phyloP scores from a whole-genome alignment of 140 eudicot species.

The Erigeron philadelphicus region DNA sequence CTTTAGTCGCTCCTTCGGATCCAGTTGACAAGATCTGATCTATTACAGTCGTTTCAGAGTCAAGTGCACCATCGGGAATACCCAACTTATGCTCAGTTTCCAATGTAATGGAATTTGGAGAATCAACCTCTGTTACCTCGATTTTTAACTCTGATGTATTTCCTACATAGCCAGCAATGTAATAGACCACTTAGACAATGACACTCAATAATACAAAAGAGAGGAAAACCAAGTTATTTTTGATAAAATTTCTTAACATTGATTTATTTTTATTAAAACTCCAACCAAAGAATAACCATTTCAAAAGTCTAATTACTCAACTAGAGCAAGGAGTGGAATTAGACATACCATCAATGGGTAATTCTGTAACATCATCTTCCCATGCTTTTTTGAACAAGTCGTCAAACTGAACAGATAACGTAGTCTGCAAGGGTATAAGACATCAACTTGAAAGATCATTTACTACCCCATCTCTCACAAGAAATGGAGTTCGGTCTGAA shows the following conservation, averaged over 20 bases:
- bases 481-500: background rate
- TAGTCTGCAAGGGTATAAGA: constrained; percentile 49
- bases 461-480: constrained; percentile 2
- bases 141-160: constrained; percentile 33
- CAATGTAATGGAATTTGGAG: constrained; percentile 25
- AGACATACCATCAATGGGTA: constrained; percentile 56
- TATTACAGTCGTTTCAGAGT: constrained; percentile 50
- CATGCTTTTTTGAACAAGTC: constrained; percentile 92
- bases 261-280: background rate
- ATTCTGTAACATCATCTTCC: constrained; percentile 71
- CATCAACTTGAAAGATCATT: constrained; percentile 12
- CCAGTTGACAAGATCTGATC: constrained; percentile 72
- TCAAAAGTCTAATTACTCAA: constrained; percentile 7
- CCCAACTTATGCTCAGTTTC: constrained; percentile 34
- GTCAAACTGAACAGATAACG: constrained; percentile 83
- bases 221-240: background rate
- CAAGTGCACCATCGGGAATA: constrained; percentile 25
- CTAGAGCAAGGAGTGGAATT: constrained; percentile 16
- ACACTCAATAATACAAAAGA: background rate
- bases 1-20: constrained; percentile 37
- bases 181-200: constrained; percentile 17
- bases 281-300: constrained; percentile 2
- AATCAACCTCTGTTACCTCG: constrained; percentile 32
- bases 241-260: background rate
- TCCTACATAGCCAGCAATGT: constrained; percentile 30